Evolutionary conservation across 108 stramenopile genomes (phyloP).

Genomic region (Seminavis robusta): DNA sequence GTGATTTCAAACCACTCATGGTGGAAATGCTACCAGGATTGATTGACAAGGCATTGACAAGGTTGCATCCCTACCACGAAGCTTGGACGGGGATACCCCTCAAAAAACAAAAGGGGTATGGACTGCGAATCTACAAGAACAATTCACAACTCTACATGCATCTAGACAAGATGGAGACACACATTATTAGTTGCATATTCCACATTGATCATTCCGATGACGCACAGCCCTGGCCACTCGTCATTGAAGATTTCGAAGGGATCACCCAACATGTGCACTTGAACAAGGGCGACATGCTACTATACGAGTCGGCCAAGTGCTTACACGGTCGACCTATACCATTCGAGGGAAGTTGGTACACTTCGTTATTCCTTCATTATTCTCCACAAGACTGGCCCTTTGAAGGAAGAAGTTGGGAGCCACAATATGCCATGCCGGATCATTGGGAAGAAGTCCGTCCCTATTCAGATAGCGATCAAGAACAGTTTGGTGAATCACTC

Average conservation of each 20-base stretch:
- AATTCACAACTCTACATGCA: conserved; percentile 58
- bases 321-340: conserved; percentile 55
- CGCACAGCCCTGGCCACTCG: conserved; percentile 53
- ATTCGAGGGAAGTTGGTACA: conserved; percentile 43
- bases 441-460: no score
- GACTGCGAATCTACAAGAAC: conserved; percentile 49
- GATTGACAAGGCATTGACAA: conserved; percentile 19
- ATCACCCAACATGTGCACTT: conserved; percentile 46
- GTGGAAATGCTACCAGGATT: no score
- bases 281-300: conserved; percentile 53
- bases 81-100: conserved; percentile 36
- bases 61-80: conserved; percentile 47
- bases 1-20: no score
- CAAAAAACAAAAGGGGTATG: conserved; percentile 35
- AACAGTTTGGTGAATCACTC: no score
- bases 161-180: conserved; percentile 48
- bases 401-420: no score
- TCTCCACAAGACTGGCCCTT: no score
- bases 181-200: conserved; percentile 58
- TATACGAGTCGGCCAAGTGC: conserved; percentile 65
- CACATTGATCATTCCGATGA: conserved; percentile 54
- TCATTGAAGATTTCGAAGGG: conserved; percentile 55
- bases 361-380: conserved; percentile 38
- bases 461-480: no score
- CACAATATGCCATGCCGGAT: no score